Evolutionary conservation across 257 asterid species (phyloP), one percentile per base, ranked within the genome.

Genomic region (Plantago elongata): DNA sequence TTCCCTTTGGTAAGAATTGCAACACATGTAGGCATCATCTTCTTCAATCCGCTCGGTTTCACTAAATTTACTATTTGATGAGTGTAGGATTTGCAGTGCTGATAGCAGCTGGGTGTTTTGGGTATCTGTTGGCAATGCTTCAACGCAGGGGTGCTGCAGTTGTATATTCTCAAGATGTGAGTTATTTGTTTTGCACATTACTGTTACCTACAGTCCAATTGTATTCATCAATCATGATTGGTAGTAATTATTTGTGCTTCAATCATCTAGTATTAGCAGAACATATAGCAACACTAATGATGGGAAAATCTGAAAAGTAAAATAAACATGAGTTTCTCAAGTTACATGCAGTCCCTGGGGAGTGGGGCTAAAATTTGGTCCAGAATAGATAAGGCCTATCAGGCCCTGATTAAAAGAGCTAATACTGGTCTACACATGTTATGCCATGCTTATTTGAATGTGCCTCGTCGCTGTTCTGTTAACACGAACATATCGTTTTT

Each of bases 81-180:
- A 51, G 59, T 65, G 9, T 13, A 93, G 99, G 97, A 46, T 69
- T 87, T 54, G 89, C 83, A 13, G 91, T 93, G 72, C 92, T 89
- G 65, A 51, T 82, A 48, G 91, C 90, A 1, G 97, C 97, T 64
- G 99, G 91, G 46, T 89, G 90, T 79, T 85, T 93, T 14, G 99
- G 99, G 54, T 93, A 93, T 63, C 83, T 89, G 97, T 75, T 93
- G 56, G 99, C 94, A 3, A 69, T 89, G 79, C 87, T 93, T 64
- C 99, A 87, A 66, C 81, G 78, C 0, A 75, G 96, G 66, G 83
- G 84, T 50, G 81, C 92, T 59, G 62, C 77, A 42, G 85, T 76
- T 13, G 85, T 83, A 9, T 81, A 93, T 65, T 71, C 94, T 45
- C 83, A 80, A 69, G 74, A 75, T 49, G 98, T 88, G 79, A 82